Evolutionary conservation across 1,284 basidiomycete species (phyloP).

Genomic region (Irpex sp.): DNA sequence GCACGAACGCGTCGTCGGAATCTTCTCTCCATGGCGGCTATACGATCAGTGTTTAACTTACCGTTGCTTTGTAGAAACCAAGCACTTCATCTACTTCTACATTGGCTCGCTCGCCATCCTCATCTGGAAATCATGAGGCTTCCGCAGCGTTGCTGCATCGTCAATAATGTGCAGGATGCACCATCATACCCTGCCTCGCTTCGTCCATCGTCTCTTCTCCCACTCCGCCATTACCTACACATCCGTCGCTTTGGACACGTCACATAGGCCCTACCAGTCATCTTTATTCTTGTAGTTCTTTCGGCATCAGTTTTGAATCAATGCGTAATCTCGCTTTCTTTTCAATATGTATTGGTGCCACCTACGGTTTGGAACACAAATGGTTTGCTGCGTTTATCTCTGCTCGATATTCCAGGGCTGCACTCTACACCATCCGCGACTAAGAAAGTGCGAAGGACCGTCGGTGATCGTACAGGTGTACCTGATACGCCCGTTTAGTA

Average conservation of each 20-base stretch:
- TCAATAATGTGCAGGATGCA: neutral
- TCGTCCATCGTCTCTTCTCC: too few relatives aligned
- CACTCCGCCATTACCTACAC: too few relatives aligned
- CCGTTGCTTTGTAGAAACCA: constrained; percentile 66
- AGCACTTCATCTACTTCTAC: constrained; percentile 98
- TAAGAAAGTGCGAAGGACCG: too few relatives aligned
- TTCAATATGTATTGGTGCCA: neutral
- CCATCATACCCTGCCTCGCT: too few relatives aligned
- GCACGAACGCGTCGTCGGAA: neutral
- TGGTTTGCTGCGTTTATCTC: too few relatives aligned
- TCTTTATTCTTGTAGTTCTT: neutral
- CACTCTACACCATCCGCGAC: too few relatives aligned
- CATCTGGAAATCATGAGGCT: constrained; percentile 86
- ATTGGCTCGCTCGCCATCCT: constrained; percentile 86
- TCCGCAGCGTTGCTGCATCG: neutral
- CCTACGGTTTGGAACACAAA: too few relatives aligned
- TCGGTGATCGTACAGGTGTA: too few relatives aligned
- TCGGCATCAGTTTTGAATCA: neutral
- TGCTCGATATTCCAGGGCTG: too few relatives aligned
- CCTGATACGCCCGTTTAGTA: too few relatives aligned
- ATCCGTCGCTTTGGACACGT: neutral
- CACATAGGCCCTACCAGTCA: neutral
- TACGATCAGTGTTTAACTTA: neutral
- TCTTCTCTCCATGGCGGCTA: neutral
- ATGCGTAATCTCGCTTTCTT: neutral